Evolutionary conservation across 768 basidiomycete genomes (phyloP), one percentile per base, ranked within the genome.

Genomic region (Paxillus ammoniavirescens): DNA sequence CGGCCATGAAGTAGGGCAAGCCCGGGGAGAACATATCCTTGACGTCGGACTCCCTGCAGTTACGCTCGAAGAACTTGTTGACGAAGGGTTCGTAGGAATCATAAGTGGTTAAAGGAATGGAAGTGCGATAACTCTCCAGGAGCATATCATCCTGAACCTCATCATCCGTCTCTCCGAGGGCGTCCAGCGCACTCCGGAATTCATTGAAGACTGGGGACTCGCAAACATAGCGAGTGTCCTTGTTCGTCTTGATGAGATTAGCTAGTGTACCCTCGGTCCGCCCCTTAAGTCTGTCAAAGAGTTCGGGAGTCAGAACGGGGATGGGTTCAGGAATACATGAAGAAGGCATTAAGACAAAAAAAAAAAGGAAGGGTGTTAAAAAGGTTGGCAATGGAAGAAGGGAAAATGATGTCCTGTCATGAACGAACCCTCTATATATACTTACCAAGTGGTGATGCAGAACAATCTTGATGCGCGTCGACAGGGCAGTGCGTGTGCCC

Each of bases 11-110:
- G 43, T 40, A 57, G 14, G 65, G 65, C 14, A 65, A 23, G 0
- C 64, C 65, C 4, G 60, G 62, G 2, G 62, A 58, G 47, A 66
- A 61, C 53, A 65, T 53, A 47, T 64, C 54, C 37, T 52, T 54
- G 52, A 59, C 55, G 15, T 65, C 65, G 15, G 35, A 23, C 15
- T 45, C 48, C 14, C 21, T 15, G 6, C 55, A 23, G 10, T 47
- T 42, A 42, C 17, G 48, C 21, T 21, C 36, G 41, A 53, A 48
- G 17, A 65, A 52, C 28, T 35, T 53, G 42, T 37, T 31, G 30
- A 66, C 4, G 18, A 56, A 59, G 0, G 64, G 59, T 31, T 60
- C 54, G 42, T 59, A 65, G 23, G 61, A 21, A 21, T 63, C 64
- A 12, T 65, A 66, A n/a, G 21, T 23, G 2, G 62, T 63, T 40